phyloP scores from a whole-genome alignment of 2,329 filamentous ascomycete genomes.

The Cercospora citrullina region DNA sequence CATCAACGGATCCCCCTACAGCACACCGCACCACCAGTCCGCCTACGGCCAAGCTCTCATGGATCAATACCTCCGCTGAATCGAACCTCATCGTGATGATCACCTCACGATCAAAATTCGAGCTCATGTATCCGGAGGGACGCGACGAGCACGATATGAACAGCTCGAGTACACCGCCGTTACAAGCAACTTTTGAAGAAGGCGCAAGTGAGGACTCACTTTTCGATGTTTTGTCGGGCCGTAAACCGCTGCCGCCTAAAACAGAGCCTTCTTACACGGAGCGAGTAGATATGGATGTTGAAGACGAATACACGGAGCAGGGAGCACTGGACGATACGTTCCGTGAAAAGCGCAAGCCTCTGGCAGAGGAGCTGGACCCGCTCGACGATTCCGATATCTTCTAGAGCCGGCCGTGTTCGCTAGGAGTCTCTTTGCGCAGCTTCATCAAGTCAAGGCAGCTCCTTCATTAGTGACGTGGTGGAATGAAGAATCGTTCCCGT shows the following conservation, averaged over 20 bases:
- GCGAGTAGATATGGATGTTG: slow-evolving; percentile 36
- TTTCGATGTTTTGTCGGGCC: slow-evolving; percentile 50
- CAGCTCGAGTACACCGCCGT: not conserved
- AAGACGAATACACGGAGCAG: slow-evolving; percentile 31
- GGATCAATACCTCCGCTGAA: slow-evolving; percentile 19
- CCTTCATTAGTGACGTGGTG: not conserved
- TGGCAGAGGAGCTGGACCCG: slow-evolving; percentile 30
- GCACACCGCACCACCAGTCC: slow-evolving; percentile 19
- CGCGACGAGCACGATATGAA: slow-evolving; percentile 19
- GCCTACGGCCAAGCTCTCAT: slow-evolving; percentile 26
- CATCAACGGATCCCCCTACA: slow-evolving; percentile 25
- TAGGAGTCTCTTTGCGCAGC: not conserved
- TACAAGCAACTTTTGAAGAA: slow-evolving; percentile 35
- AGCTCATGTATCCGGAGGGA: slow-evolving; percentile 45
- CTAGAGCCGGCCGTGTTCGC: slow-evolving; percentile 12
- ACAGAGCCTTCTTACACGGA: slow-evolving; percentile 36
- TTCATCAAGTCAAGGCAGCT: not conserved
- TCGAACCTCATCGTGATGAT: slow-evolving; percentile 40
- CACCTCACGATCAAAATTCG: slow-evolving; percentile 41
- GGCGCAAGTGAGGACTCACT: slow-evolving; percentile 50
- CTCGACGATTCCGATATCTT: slow-evolving; percentile 41
- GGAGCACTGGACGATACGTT: slow-evolving; percentile 49
- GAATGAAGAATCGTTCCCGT: not conserved
- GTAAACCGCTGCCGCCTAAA: slow-evolving; percentile 44
- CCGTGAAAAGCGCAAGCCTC: slow-evolving; percentile 36